Evolutionary conservation across 2,329 filamentous ascomycete genomes (phyloP), one percentile per base, ranked within the genome.

Genomic region (Epichloe scottii): DNA sequence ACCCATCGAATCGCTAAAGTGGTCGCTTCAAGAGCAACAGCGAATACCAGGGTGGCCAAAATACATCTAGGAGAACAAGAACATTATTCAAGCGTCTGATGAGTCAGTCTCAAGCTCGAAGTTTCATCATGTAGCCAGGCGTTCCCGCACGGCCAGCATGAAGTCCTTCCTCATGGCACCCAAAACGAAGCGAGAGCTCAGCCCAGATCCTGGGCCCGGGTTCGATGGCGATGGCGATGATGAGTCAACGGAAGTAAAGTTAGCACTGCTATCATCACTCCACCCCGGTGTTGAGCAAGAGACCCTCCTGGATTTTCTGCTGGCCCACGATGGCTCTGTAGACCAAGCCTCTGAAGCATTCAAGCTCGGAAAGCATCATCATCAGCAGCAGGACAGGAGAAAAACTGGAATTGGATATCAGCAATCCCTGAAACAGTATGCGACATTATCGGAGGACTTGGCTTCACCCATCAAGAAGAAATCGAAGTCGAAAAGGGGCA

Each of bases 181-280:
- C 51, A 39, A 14, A 15, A 2, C 40, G 15, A 82, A 81, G 64
- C 75, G 78, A 50, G 81, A 69, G 51, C 52, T 55, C 21, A 61
- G 56, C 45, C 56, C 59, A 19, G 59, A 62, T 54, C 46, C 56
- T 57, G 23, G 59, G 57, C 68, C 57, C 60, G 59, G 49, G 60
- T 53, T 42, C 51, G 21, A 37, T 3, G 26, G 26, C 26, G 48
- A 48, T 14, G 40, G 34, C 21, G 48, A 51, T 12, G 37, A 53
- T 46, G 87, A 95, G 45, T 83, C 86, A 1, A 98, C 93, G 0
- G 93, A 97, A 55, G 74, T 94, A 59, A 97, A 96, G 62, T 70
- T 98, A 14, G 89, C 89, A 1, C 72, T 95, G 1, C 71, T 98
- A 3, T 78, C 84, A 2, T 97, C 93, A 1, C 69, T 96, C 0